Conservation (phyloP, 2,329 filamentous ascomycete genomes). For the Aspergillus hiratsukae region DNA sequence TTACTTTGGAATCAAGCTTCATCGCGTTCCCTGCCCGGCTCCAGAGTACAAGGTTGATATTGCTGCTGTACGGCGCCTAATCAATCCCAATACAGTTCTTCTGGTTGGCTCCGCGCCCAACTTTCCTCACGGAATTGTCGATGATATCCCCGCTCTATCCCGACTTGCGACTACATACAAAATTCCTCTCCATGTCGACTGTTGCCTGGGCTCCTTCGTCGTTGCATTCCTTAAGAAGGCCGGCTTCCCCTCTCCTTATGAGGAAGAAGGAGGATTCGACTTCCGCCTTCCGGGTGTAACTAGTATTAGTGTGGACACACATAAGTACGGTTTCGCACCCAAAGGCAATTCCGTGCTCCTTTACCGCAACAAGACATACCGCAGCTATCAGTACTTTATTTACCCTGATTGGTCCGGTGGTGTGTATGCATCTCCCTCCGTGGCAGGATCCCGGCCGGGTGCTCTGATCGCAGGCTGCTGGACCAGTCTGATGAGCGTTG, state of each 20-base stretch:
- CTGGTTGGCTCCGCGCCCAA: constrained; percentile 94
- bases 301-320: constrained; percentile 92
- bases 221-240: constrained; percentile 87
- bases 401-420: constrained; percentile 92
- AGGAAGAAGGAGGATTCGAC: constrained; percentile 77
- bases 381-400: constrained; percentile 94
- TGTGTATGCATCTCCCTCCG: constrained; percentile 88
- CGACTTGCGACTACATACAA: constrained; percentile 73
- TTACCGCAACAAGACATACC: constrained; percentile 74
- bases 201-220: constrained; percentile 93
- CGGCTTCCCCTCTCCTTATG: constrained; percentile 62
- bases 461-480: constrained; percentile 95
- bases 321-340: constrained; percentile 98
- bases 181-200: constrained; percentile 91
- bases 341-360: constrained; percentile 94
- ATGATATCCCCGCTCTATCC: constrained; percentile 83
- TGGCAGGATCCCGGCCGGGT: constrained; percentile 87
- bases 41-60: constrained; percentile 82
- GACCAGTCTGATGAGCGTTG: constrained; percentile 83
- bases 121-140: constrained; percentile 97
- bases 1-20: constrained; percentile 96
- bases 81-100: constrained; percentile 91
- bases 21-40: constrained; percentile 80
- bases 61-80: constrained; percentile 69
- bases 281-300: constrained; percentile 93